These are phyloP conservation scores for Phytopythium sindhum DNA, from an alignment of 352 stramenopile species.

Conservation along the genomic window DNA sequence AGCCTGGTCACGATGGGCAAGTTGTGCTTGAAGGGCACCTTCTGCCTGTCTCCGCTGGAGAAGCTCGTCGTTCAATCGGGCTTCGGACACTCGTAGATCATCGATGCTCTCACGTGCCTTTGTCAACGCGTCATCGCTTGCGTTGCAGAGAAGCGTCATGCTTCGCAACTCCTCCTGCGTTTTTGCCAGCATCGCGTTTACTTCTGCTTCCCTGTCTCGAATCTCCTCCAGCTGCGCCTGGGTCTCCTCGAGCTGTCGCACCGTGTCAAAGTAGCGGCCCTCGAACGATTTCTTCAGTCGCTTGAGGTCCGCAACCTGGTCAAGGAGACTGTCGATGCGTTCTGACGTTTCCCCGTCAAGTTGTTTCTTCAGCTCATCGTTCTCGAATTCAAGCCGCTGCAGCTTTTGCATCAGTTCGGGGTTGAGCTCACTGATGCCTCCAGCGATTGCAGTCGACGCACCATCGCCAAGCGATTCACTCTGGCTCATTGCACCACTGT, in stretches of 20 bases:
- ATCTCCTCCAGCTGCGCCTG: slow-evolving; percentile 12
- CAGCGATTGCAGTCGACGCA: slow-evolving; percentile 11
- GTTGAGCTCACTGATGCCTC: slow-evolving; percentile 60
- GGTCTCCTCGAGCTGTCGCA: slow-evolving; percentile 17
- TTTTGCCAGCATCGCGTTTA: slow-evolving; percentile 10
- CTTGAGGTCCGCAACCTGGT: slow-evolving; percentile 52
- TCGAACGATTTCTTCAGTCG: slow-evolving; percentile 76
- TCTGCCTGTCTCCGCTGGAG: background rate
- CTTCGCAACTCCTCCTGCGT: background rate
- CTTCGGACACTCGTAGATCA: background rate
- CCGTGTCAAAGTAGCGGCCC: slow-evolving; percentile 57
- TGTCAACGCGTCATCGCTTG: background rate
- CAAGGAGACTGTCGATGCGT: slow-evolving; percentile 47
- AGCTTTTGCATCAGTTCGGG: slow-evolving; percentile 67
- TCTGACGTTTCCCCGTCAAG: slow-evolving; percentile 49
- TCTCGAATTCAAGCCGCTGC: slow-evolving; percentile 53
- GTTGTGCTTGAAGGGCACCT: background rate
- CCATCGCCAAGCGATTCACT: background rate
- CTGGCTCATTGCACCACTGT: background rate
- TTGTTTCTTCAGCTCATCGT: slow-evolving; percentile 42
- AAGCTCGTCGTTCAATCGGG: background rate
- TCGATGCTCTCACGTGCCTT: background rate
- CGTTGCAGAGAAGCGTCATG: background rate
- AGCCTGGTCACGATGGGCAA: background rate
- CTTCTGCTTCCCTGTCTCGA: slow-evolving; percentile 1